A percentile compares a stretch with the other conserved stretches of the same genome.
Conservation (phyloP, 73 alveolate genomes). For the Tetrahymena borealis region DNA sequence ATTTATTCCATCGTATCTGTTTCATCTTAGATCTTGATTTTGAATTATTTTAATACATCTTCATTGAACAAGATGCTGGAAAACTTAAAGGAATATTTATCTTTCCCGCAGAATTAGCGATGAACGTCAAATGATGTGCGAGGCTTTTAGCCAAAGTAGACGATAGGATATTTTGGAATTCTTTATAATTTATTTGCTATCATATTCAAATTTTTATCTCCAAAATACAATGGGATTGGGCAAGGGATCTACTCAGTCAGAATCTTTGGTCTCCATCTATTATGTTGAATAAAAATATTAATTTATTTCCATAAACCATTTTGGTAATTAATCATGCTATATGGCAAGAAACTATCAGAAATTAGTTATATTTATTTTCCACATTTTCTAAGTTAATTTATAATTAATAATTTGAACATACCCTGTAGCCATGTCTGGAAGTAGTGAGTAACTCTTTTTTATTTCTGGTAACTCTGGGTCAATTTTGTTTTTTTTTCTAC, state of each 20-base stretch:
- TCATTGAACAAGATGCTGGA: not conserved
- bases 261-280: not conserved
- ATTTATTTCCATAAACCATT: too few species aligned
- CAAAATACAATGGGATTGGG: not conserved
- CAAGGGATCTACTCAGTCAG: not conserved
- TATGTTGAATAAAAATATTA: not conserved
- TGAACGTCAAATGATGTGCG: not conserved
- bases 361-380: too few species aligned
- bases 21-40: not conserved
- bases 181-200: not conserved
- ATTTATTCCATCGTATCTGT: not conserved
- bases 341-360: too few species aligned
- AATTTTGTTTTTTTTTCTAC: not conserved
- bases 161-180: not conserved
- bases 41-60: not conserved
- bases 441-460: not conserved
- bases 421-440: not conserved
- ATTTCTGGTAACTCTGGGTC: not conserved
- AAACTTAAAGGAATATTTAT: not conserved
- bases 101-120: not conserved
- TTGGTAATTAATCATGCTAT: too few species aligned
- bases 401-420: too few species aligned
- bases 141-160: not conserved
- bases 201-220: not conserved
- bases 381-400: too few species aligned